These are phyloP conservation scores for Pyrus bretschneideri DNA, from an alignment of 306 rosid genomes.

Conservation along the genomic window DNA sequence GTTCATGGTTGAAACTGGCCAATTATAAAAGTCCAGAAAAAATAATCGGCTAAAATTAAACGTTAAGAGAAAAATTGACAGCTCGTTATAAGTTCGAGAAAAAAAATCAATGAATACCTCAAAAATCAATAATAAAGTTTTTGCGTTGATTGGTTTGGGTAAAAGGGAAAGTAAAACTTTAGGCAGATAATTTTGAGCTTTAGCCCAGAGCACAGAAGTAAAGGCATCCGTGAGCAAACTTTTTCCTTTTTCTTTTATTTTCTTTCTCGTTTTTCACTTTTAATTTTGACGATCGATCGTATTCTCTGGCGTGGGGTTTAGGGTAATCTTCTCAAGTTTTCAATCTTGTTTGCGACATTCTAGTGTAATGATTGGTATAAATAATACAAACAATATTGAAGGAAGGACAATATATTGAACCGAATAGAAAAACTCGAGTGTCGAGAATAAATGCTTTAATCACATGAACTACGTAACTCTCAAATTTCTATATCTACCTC, in stretches of 20 bases:
- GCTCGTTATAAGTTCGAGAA: too few species aligned
- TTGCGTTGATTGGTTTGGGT: not conserved
- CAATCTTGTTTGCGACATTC: not conserved
- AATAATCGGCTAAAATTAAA: too few species aligned
- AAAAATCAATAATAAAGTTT: not conserved
- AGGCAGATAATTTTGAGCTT: not conserved
- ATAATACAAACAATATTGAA: not conserved
- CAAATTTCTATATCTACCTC: not conserved
- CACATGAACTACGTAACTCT: not conserved
- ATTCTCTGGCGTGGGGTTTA: not conserved
- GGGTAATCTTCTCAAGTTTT: not conserved
- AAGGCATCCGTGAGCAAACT: not conserved
- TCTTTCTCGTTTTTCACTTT: not conserved
- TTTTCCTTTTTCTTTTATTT: not conserved
- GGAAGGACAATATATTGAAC: too few species aligned
- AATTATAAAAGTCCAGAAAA: too few species aligned
- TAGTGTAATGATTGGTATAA: not conserved
- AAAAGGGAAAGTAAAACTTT: constrained; percentile 3
- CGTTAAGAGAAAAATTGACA: too few species aligned
- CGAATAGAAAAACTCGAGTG: too few species aligned
- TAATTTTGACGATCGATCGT: not conserved
- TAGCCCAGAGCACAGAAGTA: not conserved
- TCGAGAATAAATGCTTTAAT: too few species aligned
- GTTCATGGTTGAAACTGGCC: too few species aligned
- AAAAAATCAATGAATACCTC: too few species aligned